Base-by-base conservation (phyloP, 176 grass and related monocot species). In the Juncus effusus region DNA sequence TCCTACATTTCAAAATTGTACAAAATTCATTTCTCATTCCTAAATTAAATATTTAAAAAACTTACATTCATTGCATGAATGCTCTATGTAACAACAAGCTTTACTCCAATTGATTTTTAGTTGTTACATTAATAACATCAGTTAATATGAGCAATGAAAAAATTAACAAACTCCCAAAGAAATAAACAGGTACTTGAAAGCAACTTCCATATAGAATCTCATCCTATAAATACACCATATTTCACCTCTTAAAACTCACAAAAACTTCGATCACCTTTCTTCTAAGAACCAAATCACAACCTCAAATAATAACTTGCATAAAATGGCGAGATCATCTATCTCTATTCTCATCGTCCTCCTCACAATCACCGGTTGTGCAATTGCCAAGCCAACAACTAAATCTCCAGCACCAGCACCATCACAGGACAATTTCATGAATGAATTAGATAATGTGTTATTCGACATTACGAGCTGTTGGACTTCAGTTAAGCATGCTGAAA, bases 251-350 rank as follows among this genome's bases (percentile, higher is more conserved):
- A 15, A 28, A n/a, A 51, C 44, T 66, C 15, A 35, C 63, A 66
- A 45, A 66, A 66, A 35, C 63, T 47, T 66, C 12, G 10, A 65
- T 28, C 19, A 28, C 19, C 19, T 28, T 28, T 28, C 19, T 28
- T 28, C 1, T 5, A 49, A 1, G 36, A 28, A 66, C 11, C 36
- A 66, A 44, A 11, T 13, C 3, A 16, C 19, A 39, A 64, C 19
- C 19, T 41, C 2, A 49, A 51, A 66, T 40, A 65, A 65, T 41
- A 15, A 15, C 44, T 8, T 41, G 11, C 61, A 64, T 40, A 65
- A 16, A 10, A 66, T 67, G 63, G 44, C 63, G 28, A 67, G 63
- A 67, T 36, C 42, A 67, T 38, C 14, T 67, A 15, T 67, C 44
- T 5, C 37, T 2, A 11, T 35, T 50, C n/a, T 49, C 63, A 13